Evolutionary conservation across 371 early-diverging fungal genomes (phyloP), one percentile per base, ranked within the genome.

Genomic region (Mortierella sp.): DNA sequence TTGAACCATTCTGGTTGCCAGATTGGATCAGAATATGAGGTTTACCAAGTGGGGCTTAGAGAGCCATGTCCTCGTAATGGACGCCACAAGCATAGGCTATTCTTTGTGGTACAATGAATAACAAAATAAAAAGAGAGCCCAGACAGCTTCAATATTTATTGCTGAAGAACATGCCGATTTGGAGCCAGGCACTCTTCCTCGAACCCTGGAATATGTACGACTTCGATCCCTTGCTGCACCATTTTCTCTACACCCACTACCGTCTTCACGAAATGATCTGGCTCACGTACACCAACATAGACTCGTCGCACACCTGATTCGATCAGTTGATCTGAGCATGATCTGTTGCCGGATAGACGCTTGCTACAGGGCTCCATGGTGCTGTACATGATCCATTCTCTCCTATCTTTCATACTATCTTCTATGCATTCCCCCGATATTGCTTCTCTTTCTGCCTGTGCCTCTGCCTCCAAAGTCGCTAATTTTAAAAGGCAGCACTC

Each of bases 281-380:
- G 98, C 83, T 98, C 98, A 49, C 87, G 86, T 28, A 96, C 92
- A 26, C 96, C 98, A 32, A 97, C 85, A 20, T 96, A 95, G 10
- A 98, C 97, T 6, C 91, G 83, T 14, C 74, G 84, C 26, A 98
- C 88, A 2, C 90, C 88, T 0, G 94, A 91, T 35, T 90, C 91
- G 26, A 96, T 84, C 39, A 96, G 67, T 20, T 90, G 87, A 1
- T 92, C 84, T 3, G 88, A 88, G 63, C 97, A 97, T 9, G 93
- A 87, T 37, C 72, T 62, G 40, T 95, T 95, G 0, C 95, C 95
- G 0, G 95, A 94, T 18, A 95, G 84, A 28, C 97, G 89, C 65
- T 84, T 78, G 5, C 92, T 90, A 73, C 97, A 97, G 0, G 97
- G 97, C 65, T 97, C 97, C 97, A 97, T 97, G 11, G 97, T 97